Base-by-base conservation (phyloP, 106 monocot genomes). In the Dioscorea alata region DNA sequence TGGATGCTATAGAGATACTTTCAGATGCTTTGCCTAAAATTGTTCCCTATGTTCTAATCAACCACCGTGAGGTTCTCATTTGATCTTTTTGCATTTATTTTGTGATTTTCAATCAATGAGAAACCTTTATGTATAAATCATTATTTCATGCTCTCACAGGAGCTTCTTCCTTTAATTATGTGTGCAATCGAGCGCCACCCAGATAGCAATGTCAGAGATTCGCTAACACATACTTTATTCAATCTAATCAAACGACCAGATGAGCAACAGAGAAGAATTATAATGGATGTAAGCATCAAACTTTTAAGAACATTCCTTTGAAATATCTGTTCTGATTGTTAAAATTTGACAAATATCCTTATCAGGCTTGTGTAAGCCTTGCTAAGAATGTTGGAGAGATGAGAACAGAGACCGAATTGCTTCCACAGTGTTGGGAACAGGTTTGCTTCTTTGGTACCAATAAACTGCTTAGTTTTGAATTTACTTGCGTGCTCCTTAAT, bases 401-500 rank as follows among this genome's bases (percentile, higher is more conserved):
- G 97, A 97, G 97, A 83, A 97, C 97, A 10, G 97, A 97, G 85
- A 92, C 97, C 18, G 97, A 97, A 74, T 78, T 97, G 65, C 97
- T 97, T 82, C 92, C 97, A n/a, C 97, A 97, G 57, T 97, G 97
- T 68, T 97, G 97, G 97, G 97, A 97, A 85, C 97, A 97, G 92
- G 97, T 97, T 35, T 60, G 25, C 13, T 69, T 4, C 28, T 60
- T 65, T 18, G 33, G 58, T 21, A 0, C 48, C 21, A 15, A 50
- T 48, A 68, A 62, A 19, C 49, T 52, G 32, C 60, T 53, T 68
- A 51, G 24, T 23, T 68, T 65, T 58, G 24, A 18, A 52, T n/a
- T 64, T 2, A 19, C 33, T 58, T 35, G 19, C n/a, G 60, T 13
- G 1, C 18, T 31, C 19, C n/a, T 64, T 33, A 8, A 17, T 16